Conservation (phyloP, 768 basidiomycete genomes). For the Naganishia friedmannii region DNA sequence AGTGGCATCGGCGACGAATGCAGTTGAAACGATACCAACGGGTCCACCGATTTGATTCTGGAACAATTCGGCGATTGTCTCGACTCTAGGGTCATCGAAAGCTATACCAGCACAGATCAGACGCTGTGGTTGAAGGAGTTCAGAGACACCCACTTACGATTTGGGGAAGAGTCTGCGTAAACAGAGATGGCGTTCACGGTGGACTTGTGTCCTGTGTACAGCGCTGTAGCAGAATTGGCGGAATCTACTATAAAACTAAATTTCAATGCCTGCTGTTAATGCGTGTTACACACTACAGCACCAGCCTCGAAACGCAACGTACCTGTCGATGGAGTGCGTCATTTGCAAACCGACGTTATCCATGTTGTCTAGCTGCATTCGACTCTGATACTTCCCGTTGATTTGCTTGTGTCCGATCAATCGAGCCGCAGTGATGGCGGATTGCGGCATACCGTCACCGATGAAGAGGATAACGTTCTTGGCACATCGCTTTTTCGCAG, state of each 20-base stretch:
- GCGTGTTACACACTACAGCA: neutral
- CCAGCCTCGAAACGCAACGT: neutral
- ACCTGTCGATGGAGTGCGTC: conserved; percentile 48
- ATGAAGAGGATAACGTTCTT: conserved; percentile 54
- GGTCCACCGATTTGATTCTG: conserved; percentile 41
- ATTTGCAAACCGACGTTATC: conserved; percentile 41
- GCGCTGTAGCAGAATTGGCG: conserved; percentile 54
- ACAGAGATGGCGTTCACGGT: conserved; percentile 53
- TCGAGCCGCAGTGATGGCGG: conserved; percentile 50
- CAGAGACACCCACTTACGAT: neutral
- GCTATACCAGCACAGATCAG: conserved; percentile 1
- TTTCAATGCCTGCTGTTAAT: neutral
- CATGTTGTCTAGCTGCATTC: conserved; percentile 23
- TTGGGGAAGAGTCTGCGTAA: conserved; percentile 48
- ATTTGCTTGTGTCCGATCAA: conserved; percentile 53
- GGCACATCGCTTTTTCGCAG: conserved; percentile 42
- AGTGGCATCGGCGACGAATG: conserved; percentile 53
- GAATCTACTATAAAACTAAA: conserved; percentile 51
- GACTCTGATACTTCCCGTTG: conserved; percentile 52
- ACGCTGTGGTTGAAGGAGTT: neutral
- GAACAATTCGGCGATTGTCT: conserved; percentile 45
- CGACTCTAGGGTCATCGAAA: conserved; percentile 50
- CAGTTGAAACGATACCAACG: conserved; percentile 53
- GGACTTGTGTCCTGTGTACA: conserved; percentile 51
- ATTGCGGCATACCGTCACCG: conserved; percentile 41